Base-by-base conservation (phyloP, 2,329 filamentous ascomycete genomes). In the Diaporthe sp. region DNA sequence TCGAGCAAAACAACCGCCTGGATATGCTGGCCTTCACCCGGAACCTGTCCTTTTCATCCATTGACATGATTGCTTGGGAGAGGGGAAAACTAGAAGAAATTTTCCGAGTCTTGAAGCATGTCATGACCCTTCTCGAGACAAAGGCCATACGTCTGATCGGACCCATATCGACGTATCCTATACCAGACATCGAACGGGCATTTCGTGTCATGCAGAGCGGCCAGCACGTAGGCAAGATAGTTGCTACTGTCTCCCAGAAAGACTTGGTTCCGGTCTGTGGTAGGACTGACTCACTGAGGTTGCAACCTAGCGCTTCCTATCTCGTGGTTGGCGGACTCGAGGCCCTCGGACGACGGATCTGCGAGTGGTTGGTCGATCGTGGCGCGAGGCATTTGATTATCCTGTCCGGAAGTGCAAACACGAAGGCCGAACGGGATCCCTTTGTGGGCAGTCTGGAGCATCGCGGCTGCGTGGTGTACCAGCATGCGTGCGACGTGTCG, bases 21-120 rank as follows among this genome's bases (percentile, higher is more conserved):
- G 83, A 84, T 2, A 87, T 90, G 86, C 77, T 82, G 1, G 80
- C 82, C 0, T 90, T 91, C 57, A 79, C 83, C 7, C 77, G 76
- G 1, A 84, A 83, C 6, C 80, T 84, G 0, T 81, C 81, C 3
- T 86, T 83, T 44, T 76, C 78, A 28, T 81, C 82, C 61, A 75
- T 87, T 1, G 84, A 86, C 34, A 61, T 85, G 17, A 78, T 79
- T 19, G 69, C 73, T 0, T 46, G 78, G 42, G 8, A 37, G 34
- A n/a, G 19, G 28, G 59, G 62, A 28, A 44, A 58, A 2, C 31
- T 34, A 2, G 22, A 28, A 1, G 31, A 42, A 0, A 51, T 49
- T 2, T 44, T 53, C 25, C 28, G 59, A 4, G 71, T 49, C 22
- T 19, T 61, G 46, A 22, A 42, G n/a, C 28, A 13, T 7, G 77